A percentile compares a stretch with the other conserved stretches of the same genome.
Conservation (phyloP, 768 basidiomycete genomes). For the Lactarius trivialis region DNA sequence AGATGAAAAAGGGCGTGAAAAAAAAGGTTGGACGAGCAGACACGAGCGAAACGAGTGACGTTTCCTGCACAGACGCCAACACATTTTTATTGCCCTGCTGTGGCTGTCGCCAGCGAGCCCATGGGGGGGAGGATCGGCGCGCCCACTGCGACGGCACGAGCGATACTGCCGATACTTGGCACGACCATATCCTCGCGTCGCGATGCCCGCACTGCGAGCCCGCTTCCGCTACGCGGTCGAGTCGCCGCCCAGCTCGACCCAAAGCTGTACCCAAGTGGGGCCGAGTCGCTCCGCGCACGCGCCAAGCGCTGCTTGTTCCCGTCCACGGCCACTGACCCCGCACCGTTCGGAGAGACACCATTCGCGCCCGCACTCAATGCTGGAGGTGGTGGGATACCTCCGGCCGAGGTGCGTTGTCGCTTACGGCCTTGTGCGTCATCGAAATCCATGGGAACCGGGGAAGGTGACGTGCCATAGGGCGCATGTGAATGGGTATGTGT, state of each 20-base stretch:
- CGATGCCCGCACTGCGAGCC: slow-evolving; percentile 27
- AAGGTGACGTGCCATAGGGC: slow-evolving; percentile 29
- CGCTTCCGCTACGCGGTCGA: slow-evolving; percentile 35
- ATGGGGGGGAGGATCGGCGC: slow-evolving; percentile 12
- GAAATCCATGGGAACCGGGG: slow-evolving; percentile 30
- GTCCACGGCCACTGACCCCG: slow-evolving; percentile 13
- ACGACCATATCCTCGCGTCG: slow-evolving; percentile 20
- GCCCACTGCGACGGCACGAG: slow-evolving; percentile 7
- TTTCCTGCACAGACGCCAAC: neutral
- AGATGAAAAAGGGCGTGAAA: neutral
- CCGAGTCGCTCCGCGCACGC: slow-evolving; percentile 62
- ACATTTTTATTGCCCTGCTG: slow-evolving; percentile 15
- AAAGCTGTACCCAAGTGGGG: slow-evolving; percentile 51
- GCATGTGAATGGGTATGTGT: slow-evolving; percentile 28
- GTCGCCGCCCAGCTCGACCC: slow-evolving; percentile 31
- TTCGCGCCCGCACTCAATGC: slow-evolving; percentile 7
- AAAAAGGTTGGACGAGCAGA: neutral
- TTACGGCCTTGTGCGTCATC: slow-evolving; percentile 35
- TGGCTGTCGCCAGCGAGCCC: slow-evolving; percentile 13
- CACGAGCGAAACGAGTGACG: neutral
- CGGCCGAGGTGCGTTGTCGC: slow-evolving; percentile 41
- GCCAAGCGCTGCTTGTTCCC: slow-evolving; percentile 37
- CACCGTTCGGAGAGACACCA: neutral
- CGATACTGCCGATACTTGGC: slow-evolving; percentile 20
- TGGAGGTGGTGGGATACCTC: slow-evolving; percentile 3